Conservation (phyloP, 1,284 basidiomycete genomes). For the Cerrena zonata region DNA sequence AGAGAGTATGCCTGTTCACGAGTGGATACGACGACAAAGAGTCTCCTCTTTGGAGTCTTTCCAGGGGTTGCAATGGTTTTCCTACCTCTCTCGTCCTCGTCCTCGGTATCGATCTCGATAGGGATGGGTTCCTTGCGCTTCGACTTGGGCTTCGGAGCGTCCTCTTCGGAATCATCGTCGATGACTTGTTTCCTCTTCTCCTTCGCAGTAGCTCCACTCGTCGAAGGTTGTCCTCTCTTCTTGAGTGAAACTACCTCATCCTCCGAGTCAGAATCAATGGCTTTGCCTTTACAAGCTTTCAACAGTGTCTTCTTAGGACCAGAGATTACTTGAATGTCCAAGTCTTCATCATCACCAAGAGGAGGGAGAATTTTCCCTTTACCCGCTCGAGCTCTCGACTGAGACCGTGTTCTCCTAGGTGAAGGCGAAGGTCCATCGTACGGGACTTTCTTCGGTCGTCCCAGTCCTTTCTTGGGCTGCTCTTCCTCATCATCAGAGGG, state of each 20-base stretch:
- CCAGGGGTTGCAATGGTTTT: not conserved
- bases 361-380: not conserved
- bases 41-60: not conserved
- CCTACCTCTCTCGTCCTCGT: constrained; percentile 5
- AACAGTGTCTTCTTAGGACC: not conserved
- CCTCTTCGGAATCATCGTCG: not conserved
- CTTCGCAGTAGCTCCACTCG: constrained; percentile 4
- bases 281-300: not conserved
- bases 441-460: not conserved
- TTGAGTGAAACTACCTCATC: not conserved
- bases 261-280: not conserved
- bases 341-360: not conserved
- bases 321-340: not conserved
- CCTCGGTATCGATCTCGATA: constrained; percentile 2
- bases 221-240: not conserved
- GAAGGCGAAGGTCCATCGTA: not conserved
- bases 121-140: not conserved
- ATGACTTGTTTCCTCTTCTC: not conserved
- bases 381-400: not conserved
- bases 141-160: not conserved
- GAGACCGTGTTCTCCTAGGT: not conserved
- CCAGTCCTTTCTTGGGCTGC: too few relatives aligned
- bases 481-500: too few relatives aligned
- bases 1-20: not conserved
- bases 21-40: not conserved